A percentile compares a stretch with the other conserved stretches of the same genome.
Evolutionary conservation across 441 rosid genomes (phyloP).

Genomic region (Jatropha multifida): DNA sequence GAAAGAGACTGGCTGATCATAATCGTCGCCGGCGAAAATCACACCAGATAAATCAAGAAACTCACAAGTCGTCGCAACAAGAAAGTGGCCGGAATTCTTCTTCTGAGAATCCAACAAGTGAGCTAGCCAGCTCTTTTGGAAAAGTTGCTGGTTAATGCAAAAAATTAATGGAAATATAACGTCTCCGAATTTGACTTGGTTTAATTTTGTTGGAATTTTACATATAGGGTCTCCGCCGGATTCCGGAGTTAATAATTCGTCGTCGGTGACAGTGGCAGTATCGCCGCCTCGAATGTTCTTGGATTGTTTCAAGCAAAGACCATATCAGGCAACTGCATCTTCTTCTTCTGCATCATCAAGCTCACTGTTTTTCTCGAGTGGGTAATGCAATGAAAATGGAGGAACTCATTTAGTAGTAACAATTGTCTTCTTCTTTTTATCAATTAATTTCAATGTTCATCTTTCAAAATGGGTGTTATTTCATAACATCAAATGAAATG

Average conservation of each 20-base stretch:
- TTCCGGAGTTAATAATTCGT: constrained; percentile 51
- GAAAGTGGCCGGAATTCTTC: constrained; percentile 33
- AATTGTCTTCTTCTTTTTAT: background rate
- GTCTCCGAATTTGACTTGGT: background rate
- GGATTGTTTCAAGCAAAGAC: constrained; percentile 70
- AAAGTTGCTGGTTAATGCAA: too few relatives aligned
- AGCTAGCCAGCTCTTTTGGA: constrained; percentile 1
- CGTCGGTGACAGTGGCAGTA: constrained; percentile 57
- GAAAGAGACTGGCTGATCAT: constrained; percentile 92
- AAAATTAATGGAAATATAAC: too few relatives aligned
- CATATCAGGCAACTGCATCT: constrained; percentile 45
- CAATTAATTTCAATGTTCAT: constrained; percentile 18
- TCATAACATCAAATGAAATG: constrained; percentile 1
- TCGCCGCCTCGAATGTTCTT: constrained; percentile 74
- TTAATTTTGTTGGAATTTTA: background rate
- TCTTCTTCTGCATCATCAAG: constrained; percentile 68
- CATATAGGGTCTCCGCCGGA: constrained; percentile 53
- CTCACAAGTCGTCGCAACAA: constrained; percentile 35
- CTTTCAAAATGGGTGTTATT: constrained; percentile 11
- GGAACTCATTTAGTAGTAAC: constrained; percentile 17
- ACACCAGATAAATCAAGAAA: constrained; percentile 45
- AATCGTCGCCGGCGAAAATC: constrained; percentile 90
- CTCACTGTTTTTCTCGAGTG: constrained; percentile 70
- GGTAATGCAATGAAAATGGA: constrained; percentile 26
- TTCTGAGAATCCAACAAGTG: constrained; percentile 47